Conservation (phyloP, 345 rosid genomes). For the Eucalyptus viminalis region DNA sequence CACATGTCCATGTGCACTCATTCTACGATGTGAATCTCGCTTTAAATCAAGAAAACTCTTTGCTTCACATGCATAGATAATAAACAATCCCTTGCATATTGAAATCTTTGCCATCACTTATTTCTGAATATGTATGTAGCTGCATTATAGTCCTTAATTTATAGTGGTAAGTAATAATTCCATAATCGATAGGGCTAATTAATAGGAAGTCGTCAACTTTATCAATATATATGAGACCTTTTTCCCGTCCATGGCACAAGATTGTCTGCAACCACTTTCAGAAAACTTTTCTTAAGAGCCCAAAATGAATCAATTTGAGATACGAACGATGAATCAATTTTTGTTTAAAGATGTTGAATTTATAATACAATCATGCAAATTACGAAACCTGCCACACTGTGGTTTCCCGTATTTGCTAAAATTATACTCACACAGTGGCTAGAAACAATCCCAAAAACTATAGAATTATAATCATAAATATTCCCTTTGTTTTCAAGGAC, state of each 20-base stretch:
- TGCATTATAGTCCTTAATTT: neutral
- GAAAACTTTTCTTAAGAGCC: neutral
- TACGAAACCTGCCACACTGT: neutral
- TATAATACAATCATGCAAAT: neutral
- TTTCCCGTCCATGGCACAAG: neutral
- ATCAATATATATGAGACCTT: neutral
- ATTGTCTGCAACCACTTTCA: neutral
- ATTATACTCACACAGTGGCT: neutral
- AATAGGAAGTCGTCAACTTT: neutral
- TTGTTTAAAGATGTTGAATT: neutral
- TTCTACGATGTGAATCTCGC: neutral
- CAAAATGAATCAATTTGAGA: too few species aligned
- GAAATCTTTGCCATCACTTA: neutral
- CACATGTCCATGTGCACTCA: neutral
- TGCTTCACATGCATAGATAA: neutral
- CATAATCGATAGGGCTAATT: neutral
- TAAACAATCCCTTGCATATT: neutral
- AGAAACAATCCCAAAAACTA: neutral
- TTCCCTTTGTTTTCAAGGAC: neutral
- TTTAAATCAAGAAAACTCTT: neutral
- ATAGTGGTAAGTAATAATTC: neutral
- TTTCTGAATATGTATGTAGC: neutral
- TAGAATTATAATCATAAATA: neutral
- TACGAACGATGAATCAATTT: too few species aligned
- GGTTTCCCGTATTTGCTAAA: neutral